Percentiles rank a stretch among this genome's conserved stretches.
These are phyloP conservation scores for Talaromyces albobiverticillius DNA, from an alignment of 2,329 filamentous ascomycete genomes.

Conservation along the genomic window DNA sequence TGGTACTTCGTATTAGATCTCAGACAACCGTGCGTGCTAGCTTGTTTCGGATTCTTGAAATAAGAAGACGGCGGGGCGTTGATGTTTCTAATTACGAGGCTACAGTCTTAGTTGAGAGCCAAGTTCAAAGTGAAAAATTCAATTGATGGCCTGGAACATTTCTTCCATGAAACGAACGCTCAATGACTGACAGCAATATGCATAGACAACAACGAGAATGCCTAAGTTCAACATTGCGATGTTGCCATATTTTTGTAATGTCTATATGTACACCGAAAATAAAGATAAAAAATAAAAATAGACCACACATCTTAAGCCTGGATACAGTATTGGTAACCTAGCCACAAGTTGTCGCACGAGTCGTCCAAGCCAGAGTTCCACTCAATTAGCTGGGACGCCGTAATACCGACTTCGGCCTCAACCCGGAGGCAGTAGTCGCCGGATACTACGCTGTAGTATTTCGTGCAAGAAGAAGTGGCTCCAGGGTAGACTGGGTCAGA, in stretches of 20 bases:
- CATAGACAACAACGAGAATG: neutral
- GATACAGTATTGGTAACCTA: constrained; percentile 14
- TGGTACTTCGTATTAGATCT: too few species aligned
- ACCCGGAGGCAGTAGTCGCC: constrained; percentile 15
- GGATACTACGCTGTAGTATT: constrained; percentile 13
- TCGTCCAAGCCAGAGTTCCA: constrained; percentile 13
- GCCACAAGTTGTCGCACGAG: constrained; percentile 13
- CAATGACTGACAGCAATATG: neutral
- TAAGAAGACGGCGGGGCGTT: too few species aligned
- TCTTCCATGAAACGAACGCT: neutral
- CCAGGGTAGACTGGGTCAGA: constrained; percentile 10
- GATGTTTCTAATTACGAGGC: too few species aligned
- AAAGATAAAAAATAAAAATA: neutral
- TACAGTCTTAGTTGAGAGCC: too few species aligned
- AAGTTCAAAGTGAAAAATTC: too few species aligned
- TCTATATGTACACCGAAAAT: constrained; percentile 14
- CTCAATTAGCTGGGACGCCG: constrained; percentile 11
- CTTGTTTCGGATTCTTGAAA: too few species aligned
- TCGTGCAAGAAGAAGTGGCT: constrained; percentile 8
- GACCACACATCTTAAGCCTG: constrained; percentile 5
- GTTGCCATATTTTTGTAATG: neutral
- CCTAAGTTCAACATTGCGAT: neutral
- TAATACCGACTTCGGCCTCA: constrained; percentile 10
- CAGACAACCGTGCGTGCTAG: too few species aligned
- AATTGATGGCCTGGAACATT: neutral